Conservation (phyloP, 129 eudicot species). For the Lactuca saligna region DNA sequence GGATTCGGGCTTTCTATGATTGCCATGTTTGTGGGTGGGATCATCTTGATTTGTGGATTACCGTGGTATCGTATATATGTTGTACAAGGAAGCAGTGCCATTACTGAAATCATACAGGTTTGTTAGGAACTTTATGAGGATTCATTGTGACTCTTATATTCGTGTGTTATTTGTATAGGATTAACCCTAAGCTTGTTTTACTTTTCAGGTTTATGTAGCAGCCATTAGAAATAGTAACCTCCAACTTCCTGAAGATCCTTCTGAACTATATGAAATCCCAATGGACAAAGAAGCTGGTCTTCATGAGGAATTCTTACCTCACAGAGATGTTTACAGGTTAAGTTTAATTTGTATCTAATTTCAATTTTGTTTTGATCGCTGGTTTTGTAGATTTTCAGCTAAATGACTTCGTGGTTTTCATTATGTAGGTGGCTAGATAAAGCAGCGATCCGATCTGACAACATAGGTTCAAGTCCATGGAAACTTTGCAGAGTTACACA, state of each 20-base stretch:
- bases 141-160: not conserved
- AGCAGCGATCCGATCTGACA: slow-evolving; percentile 53
- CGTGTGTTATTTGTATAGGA: not conserved
- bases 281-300: slow-evolving; percentile 52
- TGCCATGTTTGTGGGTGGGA: slow-evolving; percentile 45
- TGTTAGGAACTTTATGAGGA: not conserved
- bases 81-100: slow-evolving; percentile 50
- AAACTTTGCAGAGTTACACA: slow-evolving; percentile 80
- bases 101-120: slow-evolving; percentile 68
- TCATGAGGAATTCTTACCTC: slow-evolving; percentile 51
- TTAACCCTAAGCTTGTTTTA: not conserved
- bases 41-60: slow-evolving; percentile 40
- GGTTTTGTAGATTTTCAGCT: not conserved
- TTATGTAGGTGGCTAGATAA: slow-evolving; percentile 59
- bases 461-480: slow-evolving; percentile 47
- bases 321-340: slow-evolving; percentile 59
- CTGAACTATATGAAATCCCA: slow-evolving; percentile 48
- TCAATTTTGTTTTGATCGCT: not conserved
- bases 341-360: not conserved
- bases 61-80: slow-evolving; percentile 57
- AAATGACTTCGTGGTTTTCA: not conserved
- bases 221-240: slow-evolving; percentile 68
- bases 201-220: slow-evolving; percentile 59
- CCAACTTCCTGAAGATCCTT: slow-evolving; percentile 49
- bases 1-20: slow-evolving; percentile 48